phyloP scores from a whole-genome alignment of 2,329 filamentous ascomycete genomes.

The Colletotrichum sansevieriae region DNA sequence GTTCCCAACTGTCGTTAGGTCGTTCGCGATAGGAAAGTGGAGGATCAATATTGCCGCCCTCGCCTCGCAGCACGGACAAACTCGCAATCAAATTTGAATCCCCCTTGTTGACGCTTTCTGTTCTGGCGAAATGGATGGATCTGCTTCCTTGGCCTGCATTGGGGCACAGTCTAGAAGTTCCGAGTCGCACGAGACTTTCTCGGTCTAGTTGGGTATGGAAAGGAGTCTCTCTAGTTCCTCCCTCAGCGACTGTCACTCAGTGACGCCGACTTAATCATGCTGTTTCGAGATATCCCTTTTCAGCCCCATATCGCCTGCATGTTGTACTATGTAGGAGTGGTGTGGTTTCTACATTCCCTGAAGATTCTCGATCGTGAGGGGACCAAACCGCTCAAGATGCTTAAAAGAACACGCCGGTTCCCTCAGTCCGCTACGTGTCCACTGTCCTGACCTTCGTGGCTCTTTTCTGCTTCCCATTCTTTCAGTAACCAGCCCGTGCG shows the following conservation, averaged over 20 bases:
- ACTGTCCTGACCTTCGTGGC: not conserved
- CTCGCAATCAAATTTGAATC: too few relatives aligned
- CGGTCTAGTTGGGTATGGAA: not conserved
- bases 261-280: not conserved
- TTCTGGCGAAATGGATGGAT: constrained; percentile 7
- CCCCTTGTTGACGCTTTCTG: not conserved
- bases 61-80: not conserved
- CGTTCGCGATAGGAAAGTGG: not conserved
- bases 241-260: not conserved
- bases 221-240: not conserved
- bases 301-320: constrained; percentile 1
- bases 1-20: not conserved
- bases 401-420: constrained; percentile 30
- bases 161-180: constrained; percentile 11
- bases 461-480: not conserved
- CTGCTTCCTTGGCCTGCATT: not conserved
- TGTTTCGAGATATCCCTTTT: not conserved
- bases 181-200: not conserved
- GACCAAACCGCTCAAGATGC: not conserved
- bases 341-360: not conserved
- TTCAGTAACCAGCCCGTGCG: not conserved
- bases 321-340: not conserved
- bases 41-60: constrained; percentile 5
- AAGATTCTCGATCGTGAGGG: not conserved
- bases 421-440: constrained; percentile 1